A percentile compares a stretch with the other conserved stretches of the same genome.
Evolutionary conservation across 805 yeast genomes (phyloP).

Genomic region (Wickerhamomyces tratensis): DNA sequence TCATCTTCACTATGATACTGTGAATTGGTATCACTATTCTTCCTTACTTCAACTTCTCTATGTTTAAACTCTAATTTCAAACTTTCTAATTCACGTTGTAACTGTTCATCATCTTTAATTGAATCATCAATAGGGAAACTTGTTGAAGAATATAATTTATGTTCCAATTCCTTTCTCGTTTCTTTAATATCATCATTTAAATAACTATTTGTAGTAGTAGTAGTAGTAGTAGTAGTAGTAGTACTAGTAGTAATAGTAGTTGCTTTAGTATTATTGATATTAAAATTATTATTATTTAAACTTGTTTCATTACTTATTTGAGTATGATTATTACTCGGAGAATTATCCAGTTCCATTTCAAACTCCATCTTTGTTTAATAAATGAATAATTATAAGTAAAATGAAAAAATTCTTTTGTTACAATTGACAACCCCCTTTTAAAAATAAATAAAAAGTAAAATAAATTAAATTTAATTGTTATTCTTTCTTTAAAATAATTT

Average conservation of each 20-base stretch:
- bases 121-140: neutral
- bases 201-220: neutral
- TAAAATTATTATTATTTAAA: neutral
- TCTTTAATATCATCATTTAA: neutral
- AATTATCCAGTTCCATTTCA: neutral
- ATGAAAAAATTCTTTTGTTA: too few species aligned
- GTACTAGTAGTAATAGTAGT: too few species aligned
- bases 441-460: too few species aligned
- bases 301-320: too few species aligned
- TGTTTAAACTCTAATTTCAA: neutral
- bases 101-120: neutral
- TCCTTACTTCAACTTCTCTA: neutral
- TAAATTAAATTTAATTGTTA: too few species aligned
- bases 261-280: neutral
- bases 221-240: too few species aligned
- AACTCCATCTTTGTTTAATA: neutral
- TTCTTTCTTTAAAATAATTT: too few species aligned
- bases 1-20: too few species aligned
- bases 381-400: too few species aligned
- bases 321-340: too few species aligned
- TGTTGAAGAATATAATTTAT: neutral
- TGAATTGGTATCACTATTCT: too few species aligned
- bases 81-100: neutral
- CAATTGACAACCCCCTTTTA: too few species aligned
- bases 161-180: neutral